phyloP scores from a whole-genome alignment of 148 eudicot species.

The Rhododendron mucronatum region DNA sequence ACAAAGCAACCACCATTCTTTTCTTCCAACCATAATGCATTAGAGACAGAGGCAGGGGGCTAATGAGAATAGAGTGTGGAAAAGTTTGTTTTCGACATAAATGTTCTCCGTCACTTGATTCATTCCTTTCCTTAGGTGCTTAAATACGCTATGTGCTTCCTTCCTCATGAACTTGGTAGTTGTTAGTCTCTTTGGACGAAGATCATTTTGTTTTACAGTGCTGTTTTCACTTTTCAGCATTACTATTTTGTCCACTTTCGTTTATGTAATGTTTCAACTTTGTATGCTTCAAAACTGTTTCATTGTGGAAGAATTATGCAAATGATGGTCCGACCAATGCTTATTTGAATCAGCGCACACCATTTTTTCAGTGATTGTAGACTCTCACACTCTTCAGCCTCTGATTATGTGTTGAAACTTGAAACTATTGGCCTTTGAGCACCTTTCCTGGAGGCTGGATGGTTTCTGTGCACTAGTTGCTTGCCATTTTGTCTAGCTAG shows the following conservation, averaged over 20 bases:
- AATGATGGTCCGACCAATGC: not conserved
- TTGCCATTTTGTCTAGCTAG: not conserved
- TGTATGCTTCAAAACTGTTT: not conserved
- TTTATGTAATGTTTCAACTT: not conserved
- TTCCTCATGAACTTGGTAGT: not conserved
- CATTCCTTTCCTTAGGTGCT: not conserved
- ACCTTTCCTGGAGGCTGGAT: not conserved
- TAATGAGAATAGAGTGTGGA: not conserved
- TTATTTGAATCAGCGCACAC: conserved; percentile 3
- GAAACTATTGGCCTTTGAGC: not conserved
- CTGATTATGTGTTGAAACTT: not conserved
- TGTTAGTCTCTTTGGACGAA: not conserved
- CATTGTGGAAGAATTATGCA: conserved; percentile 18
- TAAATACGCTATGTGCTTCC: not conserved
- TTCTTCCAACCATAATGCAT: no score
- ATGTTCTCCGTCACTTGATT: not conserved
- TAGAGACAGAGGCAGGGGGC: no score
- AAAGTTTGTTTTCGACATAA: not conserved
- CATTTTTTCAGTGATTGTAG: not conserved
- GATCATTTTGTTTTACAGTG: not conserved
- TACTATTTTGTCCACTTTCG: not conserved
- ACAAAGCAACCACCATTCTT: no score
- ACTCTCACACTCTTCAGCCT: not conserved
- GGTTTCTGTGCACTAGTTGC: not conserved
- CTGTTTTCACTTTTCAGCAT: not conserved